Percentiles rank a stretch among this genome's conserved stretches.
Conservation (phyloP, 768 basidiomycete species). For the Floccularia luteovirens region DNA sequence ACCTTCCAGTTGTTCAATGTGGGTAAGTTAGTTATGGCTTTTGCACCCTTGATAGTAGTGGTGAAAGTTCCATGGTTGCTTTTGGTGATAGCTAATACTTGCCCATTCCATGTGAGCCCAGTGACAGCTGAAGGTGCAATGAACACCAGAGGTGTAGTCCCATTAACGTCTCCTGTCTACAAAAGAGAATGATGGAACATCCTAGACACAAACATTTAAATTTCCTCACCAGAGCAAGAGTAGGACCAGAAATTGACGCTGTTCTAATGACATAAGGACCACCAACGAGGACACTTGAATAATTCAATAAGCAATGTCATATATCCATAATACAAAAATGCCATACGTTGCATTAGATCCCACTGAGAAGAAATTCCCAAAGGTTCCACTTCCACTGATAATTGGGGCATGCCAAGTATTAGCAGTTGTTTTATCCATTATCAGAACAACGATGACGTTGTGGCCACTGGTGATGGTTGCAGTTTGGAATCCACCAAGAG, state of each 20-base stretch:
- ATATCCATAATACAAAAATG: neutral
- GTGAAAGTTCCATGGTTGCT: slow-evolving; percentile 21
- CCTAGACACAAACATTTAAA: neutral
- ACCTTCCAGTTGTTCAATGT: slow-evolving; percentile 36
- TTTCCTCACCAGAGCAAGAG: slow-evolving; percentile 22
- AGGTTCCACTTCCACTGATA: slow-evolving; percentile 24
- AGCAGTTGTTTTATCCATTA: slow-evolving; percentile 41
- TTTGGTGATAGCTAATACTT: slow-evolving; percentile 12
- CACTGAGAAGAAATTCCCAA: slow-evolving; percentile 35
- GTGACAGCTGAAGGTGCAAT: slow-evolving; percentile 29
- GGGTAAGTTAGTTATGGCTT: slow-evolving; percentile 22
- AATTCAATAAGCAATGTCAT: neutral
- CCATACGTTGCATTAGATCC: slow-evolving; percentile 35
- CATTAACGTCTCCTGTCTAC: slow-evolving; percentile 42
- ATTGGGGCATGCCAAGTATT: slow-evolving; percentile 42
- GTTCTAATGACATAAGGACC: slow-evolving; percentile 50
- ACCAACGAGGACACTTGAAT: slow-evolving; percentile 31
- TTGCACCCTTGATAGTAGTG: slow-evolving; percentile 12
- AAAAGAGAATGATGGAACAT: neutral
- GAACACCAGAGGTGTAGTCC: slow-evolving; percentile 36
- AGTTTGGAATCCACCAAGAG: slow-evolving; percentile 23
- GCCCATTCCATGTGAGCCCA: slow-evolving; percentile 33
- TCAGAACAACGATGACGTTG: slow-evolving; percentile 19
- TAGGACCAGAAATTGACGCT: slow-evolving; percentile 30
- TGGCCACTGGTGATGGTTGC: slow-evolving; percentile 21